These are phyloP conservation scores for Phytophthora macrochlamydospora DNA, from an alignment of 352 stramenopile genomes.

Conservation along the genomic window DNA sequence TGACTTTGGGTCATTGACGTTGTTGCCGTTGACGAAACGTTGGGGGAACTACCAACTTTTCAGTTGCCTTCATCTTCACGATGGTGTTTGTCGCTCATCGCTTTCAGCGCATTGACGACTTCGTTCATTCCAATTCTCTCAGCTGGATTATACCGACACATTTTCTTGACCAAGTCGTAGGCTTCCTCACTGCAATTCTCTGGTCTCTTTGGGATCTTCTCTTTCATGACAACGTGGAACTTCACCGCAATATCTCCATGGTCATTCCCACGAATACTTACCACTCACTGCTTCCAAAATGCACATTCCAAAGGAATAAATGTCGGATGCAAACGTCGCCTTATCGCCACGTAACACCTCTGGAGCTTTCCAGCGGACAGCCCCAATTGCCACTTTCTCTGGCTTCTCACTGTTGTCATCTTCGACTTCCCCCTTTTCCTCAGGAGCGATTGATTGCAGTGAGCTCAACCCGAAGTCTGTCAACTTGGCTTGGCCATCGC, in stretches of 20 bases:
- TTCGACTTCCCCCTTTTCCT: neutral
- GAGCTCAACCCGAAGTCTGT: conserved; percentile 26
- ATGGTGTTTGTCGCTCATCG: neutral
- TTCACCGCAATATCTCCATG: conserved; percentile 3
- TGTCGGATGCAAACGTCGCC: neutral
- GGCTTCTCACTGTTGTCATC: neutral
- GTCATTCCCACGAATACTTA: conserved; percentile 1
- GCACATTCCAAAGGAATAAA: conserved; percentile 18
- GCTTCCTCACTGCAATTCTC: neutral
- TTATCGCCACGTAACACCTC: neutral
- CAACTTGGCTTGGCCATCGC: conserved; percentile 22
- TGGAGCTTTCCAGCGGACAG: neutral
- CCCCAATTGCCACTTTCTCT: neutral
- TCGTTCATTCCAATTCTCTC: conserved; percentile 2
- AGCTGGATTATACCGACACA: conserved; percentile 13
- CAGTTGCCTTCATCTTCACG: conserved; percentile 1
- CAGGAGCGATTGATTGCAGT: neutral
- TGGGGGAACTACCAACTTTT: neutral
- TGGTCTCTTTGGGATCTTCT: neutral
- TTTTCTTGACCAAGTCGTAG: conserved; percentile 19
- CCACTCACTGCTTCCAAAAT: conserved; percentile 6
- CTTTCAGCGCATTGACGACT: conserved; percentile 6
- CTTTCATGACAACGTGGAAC: neutral
- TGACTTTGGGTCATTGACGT: conserved; percentile 14
- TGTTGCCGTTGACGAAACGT: neutral